Percentiles rank a stretch among this genome's conserved stretches.
phyloP scores from a whole-genome alignment of 495 filamentous ascomycete genomes.

The Pyronema omphalodes region DNA sequence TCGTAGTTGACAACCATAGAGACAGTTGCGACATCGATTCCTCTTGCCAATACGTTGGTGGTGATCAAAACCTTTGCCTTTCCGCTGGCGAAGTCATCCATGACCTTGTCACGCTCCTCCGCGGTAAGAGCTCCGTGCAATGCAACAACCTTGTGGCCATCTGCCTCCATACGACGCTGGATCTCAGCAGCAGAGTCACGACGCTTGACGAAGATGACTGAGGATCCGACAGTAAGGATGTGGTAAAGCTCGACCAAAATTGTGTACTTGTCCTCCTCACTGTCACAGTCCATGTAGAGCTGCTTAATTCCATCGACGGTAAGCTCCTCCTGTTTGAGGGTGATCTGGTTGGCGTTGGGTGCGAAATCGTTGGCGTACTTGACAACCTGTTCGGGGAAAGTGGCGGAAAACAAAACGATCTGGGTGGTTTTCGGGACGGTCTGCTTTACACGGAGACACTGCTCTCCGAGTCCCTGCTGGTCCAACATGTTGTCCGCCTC shows the following conservation, averaged over 20 bases:
- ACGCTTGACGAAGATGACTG: slow-evolving; percentile 90
- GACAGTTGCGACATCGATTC: slow-evolving; percentile 94
- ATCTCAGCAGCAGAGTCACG: slow-evolving; percentile 65
- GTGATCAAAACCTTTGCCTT: slow-evolving; percentile 89
- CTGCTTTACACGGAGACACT: slow-evolving; percentile 76
- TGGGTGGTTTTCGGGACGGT: slow-evolving; percentile 35
- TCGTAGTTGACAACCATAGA: slow-evolving; percentile 97
- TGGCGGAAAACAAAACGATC: slow-evolving; percentile 93
- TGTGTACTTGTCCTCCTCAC: slow-evolving; percentile 63
- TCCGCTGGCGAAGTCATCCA: slow-evolving; percentile 72
- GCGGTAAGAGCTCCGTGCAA: slow-evolving; percentile 63
- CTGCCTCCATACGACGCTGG: slow-evolving; percentile 57
- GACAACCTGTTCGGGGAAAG: slow-evolving; percentile 72
- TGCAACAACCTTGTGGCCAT: slow-evolving; percentile 86
- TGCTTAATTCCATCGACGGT: slow-evolving; percentile 94
- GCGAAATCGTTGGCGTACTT: slow-evolving; percentile 62
- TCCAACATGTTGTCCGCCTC: slow-evolving; percentile 97
- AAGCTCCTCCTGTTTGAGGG: slow-evolving; percentile 70
- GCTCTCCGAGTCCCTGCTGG: slow-evolving; percentile 81
- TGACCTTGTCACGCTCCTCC: slow-evolving; percentile 54
- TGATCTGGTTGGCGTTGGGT: slow-evolving; percentile 73
- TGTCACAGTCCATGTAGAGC: slow-evolving; percentile 78
- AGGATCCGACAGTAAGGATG: slow-evolving; percentile 84
- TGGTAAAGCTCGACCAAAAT: slow-evolving; percentile 82
- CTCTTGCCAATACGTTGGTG: slow-evolving; percentile 87